Evolutionary conservation across 345 rosid genomes (phyloP), one percentile per base, ranked within the genome.

Genomic region (Trapa bicornis): DNA sequence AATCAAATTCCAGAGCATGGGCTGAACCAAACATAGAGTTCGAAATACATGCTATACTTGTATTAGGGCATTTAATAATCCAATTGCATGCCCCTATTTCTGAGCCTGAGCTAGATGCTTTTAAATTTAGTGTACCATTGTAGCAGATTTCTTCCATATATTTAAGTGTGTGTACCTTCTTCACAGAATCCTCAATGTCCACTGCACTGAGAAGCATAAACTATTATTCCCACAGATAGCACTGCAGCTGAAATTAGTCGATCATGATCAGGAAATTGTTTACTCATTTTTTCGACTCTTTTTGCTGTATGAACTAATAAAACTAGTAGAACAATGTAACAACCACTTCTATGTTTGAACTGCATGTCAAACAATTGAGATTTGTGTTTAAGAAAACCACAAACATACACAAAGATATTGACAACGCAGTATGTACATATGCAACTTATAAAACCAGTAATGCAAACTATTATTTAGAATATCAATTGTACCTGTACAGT

Each of bases 31-130:
- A 83, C 65, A 78, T 75, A 53, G 97, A 93, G 73, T 79, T 74
- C 38, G 82, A 81, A 72, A 93, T 58, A 77, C 69, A 84, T 72
- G 84, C 80, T 70, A 88, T 54, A 61, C 74, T 82, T 73, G 78
- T 73, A 47, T 79, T 71, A 38, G 88, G 94, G 69, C 87, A 75
- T 57, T 66, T 80, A 35, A 90, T 78, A 41, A 80, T 79, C 98
- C 98, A 90, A 75, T 86, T 85, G 77, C 92, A 90, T 13, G 94
- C 80, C n/a, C 97, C 98, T 64, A 93, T 83, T 75, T 90, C 96
- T 72, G 80, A 74, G 70, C 98, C 89, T 47, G 97, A 93, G 80
- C 97, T 88, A 72, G 81, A 68, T 29, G 95, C 85, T 72, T 81
- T 85, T n/a, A 93, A 63, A 47, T 82, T 65, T 80, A 90, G 70